Evolutionary conservation across 257 asterid species (phyloP).

Genomic region (Solanum neorickii): DNA sequence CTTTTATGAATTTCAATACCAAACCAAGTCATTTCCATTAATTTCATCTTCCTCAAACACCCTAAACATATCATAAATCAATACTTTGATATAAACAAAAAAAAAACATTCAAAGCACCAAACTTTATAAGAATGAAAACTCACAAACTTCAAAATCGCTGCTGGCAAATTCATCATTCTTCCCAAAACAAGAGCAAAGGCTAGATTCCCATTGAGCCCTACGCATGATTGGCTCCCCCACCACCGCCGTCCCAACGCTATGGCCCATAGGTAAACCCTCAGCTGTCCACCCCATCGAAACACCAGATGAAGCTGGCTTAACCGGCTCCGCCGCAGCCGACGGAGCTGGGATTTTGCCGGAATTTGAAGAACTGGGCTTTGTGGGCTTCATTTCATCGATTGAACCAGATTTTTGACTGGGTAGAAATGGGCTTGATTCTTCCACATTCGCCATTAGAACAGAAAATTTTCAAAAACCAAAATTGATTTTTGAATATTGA

Average conservation of each 20-base stretch:
- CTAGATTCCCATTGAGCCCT: conserved; percentile 43
- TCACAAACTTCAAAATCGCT: conserved; percentile 63
- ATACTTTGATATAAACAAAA: background rate
- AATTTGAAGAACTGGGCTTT: background rate
- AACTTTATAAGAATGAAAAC: background rate
- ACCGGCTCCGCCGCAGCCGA: background rate
- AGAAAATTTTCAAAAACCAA: background rate
- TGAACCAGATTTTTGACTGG: conserved; percentile 12
- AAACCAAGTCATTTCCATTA: background rate
- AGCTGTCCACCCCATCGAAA: conserved; percentile 36
- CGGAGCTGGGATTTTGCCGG: conserved; percentile 7
- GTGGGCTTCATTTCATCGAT: conserved; percentile 17
- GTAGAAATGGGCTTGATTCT: conserved; percentile 17
- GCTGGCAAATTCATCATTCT: conserved; percentile 47
- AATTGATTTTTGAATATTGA: background rate
- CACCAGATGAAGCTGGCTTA: conserved; percentile 4
- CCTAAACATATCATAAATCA: background rate
- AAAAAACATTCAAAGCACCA: background rate
- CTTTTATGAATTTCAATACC: background rate
- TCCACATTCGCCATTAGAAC: conserved; percentile 22
- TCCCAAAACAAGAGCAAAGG: conserved; percentile 45
- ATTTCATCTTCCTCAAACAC: background rate
- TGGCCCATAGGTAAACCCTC: conserved; percentile 24
- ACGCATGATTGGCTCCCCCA: conserved; percentile 17
- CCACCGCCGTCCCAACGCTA: background rate